Evolutionary conservation across 345 rosid genomes (phyloP).

Genomic region (Conringia planisiliqua): DNA sequence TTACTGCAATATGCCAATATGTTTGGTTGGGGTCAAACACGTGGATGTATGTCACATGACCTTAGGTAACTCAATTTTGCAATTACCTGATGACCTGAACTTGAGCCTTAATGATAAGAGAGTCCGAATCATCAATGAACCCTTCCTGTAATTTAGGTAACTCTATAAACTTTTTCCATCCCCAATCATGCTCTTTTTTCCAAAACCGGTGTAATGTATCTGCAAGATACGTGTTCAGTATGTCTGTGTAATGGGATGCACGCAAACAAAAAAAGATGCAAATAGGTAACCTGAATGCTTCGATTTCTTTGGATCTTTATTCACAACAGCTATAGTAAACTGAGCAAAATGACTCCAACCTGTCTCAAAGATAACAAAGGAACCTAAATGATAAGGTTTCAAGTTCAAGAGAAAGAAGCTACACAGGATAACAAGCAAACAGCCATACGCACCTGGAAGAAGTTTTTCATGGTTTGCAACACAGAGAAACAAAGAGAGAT

Average conservation of each 20-base stretch:
- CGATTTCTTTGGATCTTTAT: conserved; percentile 87
- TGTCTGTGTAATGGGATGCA: conserved; percentile 7
- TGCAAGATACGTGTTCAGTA: conserved; percentile 36
- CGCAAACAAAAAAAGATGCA: conserved; percentile 4
- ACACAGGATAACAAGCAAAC: not conserved
- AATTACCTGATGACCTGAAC: conserved; percentile 90
- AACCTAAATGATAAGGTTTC: not conserved
- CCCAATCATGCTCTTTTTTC: conserved; percentile 97
- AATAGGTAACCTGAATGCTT: conserved; percentile 71
- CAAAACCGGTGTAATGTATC: conserved; percentile 91
- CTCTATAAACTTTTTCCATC: conserved; percentile 96
- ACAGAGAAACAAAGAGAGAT: conserved; percentile 88
- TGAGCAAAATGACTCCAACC: conserved; percentile 99
- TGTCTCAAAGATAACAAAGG: conserved; percentile 29
- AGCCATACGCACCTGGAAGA: conserved; percentile 70
- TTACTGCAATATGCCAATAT: not conserved
- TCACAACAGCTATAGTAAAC: conserved; percentile 87
- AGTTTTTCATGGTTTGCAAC: conserved; percentile 91
- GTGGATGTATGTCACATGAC: not conserved
- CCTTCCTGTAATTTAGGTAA: conserved; percentile 78
- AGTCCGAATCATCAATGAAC: conserved; percentile 77
- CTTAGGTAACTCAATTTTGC: conserved; percentile 15
- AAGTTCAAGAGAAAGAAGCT: not conserved
- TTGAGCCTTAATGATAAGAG: conserved; percentile 87
- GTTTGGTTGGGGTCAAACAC: not conserved